These are phyloP conservation scores for Cyberlindnera maclurae DNA, from an alignment of 805 yeast genomes.

Conservation along the genomic window DNA sequence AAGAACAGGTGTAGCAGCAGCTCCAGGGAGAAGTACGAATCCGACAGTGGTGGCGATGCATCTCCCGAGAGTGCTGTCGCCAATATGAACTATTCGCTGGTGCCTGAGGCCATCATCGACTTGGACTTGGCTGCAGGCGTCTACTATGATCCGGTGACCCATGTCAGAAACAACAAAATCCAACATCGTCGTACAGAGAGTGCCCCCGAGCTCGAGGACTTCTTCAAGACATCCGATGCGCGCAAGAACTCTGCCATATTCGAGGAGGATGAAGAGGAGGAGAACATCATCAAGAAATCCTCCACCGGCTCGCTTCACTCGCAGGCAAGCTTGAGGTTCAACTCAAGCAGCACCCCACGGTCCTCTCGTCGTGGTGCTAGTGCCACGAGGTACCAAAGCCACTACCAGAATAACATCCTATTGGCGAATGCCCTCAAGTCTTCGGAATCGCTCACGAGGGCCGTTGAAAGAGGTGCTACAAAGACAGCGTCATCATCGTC, in stretches of 20 bases:
- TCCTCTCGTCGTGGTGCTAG: constrained; percentile 29
- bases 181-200: constrained; percentile 48
- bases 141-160: constrained; percentile 22
- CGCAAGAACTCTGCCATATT: constrained; percentile 24
- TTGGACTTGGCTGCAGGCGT: constrained; percentile 44
- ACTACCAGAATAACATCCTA: constrained; percentile 38
- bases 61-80: constrained; percentile 21
- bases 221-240: constrained; percentile 16
- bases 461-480: constrained; percentile 1
- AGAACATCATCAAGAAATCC: constrained; percentile 16
- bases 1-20: constrained; percentile 8
- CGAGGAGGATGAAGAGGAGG: constrained; percentile 24
- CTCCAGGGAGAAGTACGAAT: constrained; percentile 3
- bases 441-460: constrained; percentile 25
- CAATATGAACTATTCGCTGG: constrained; percentile 12
- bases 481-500: constrained; percentile 11
- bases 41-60: constrained; percentile 17
- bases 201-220: constrained; percentile 44
- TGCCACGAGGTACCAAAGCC: constrained; percentile 43
- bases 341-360: constrained; percentile 25
- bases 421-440: constrained; percentile 40
- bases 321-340: constrained; percentile 14
- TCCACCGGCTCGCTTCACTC: constrained; percentile 9
- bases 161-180: constrained; percentile 24
- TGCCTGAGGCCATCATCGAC: constrained; percentile 52